Evolutionary conservation across 2,329 filamentous ascomycete genomes (phyloP), one percentile per base, ranked within the genome.

Genomic region (Penicillium glabrum): DNA sequence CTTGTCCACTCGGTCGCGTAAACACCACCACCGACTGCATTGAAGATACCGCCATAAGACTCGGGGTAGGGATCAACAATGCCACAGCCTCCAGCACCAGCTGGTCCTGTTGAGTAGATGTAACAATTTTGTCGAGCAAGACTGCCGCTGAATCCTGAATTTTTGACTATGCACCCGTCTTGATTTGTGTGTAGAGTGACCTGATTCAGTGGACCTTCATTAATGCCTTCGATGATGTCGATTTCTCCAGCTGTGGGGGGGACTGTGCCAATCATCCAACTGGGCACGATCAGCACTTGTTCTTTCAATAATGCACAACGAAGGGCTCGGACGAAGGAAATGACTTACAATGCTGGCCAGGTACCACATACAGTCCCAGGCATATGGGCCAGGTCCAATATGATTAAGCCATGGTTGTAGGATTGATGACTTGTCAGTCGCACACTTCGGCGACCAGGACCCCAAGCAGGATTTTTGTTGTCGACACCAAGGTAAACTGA

Each of bases 221-320:
- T 90, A 64, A 91, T 87, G 37, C 89, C 89, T 76, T 93, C 90
- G 65, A 93, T 85, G 66, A 93, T 89, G 72, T 93, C 90, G 66
- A 93, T 89, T 75, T 93, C 90, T 46, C 89, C 89, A 8, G 79
- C 78, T 39, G 71, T 71, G 1, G 89, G 90, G 89, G 89, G 92
- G 67, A 82, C 74, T n/a, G 81, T 78, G 14, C 89, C 89, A 35
- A 90, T 70, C 46, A 78, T 79, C 82, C 82, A 84, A 69, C 76
- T 78, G 21, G 47, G 49, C 63, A 51, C 59, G 51, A 27, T 46
- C 35, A 41, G 24, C 10, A 46, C 31, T 26, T 21, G n/a, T 11
- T 26, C 14, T 19, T 10, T 6, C 1, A 9, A 4, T 6, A 13
- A 13, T 19, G 10, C 35, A 7, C 6, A 6, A 35, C 37, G 10